A percentile compares a stretch with the other conserved stretches of the same genome.
Evolutionary conservation across 495 filamentous ascomycete genomes (phyloP).

Genomic region (Saxophila tyrrhenica): DNA sequence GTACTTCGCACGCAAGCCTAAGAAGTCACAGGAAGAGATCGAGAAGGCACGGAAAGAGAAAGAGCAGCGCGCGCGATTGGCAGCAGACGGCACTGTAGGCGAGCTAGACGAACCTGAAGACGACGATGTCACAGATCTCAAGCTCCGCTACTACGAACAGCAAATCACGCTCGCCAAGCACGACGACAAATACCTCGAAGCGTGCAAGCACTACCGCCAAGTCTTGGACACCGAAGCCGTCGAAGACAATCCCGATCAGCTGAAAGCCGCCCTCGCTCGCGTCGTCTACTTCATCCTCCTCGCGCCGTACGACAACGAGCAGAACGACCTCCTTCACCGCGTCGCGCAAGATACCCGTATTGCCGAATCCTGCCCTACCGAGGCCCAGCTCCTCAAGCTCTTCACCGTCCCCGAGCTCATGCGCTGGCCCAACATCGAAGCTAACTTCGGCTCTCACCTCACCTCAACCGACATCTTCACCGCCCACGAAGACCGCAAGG

Average conservation of each 20-base stretch:
- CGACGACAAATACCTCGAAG: slow-evolving; percentile 91
- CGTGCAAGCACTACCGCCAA: slow-evolving; percentile 92
- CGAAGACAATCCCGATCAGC: slow-evolving; percentile 72
- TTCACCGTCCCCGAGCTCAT: slow-evolving; percentile 96
- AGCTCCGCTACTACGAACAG: slow-evolving; percentile 91
- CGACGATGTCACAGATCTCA: slow-evolving; percentile 91
- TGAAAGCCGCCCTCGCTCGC: slow-evolving; percentile 74
- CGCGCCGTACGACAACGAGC: slow-evolving; percentile 94
- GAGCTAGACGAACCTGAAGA: slow-evolving; percentile 47
- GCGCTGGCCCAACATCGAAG: slow-evolving; percentile 88
- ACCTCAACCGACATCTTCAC: slow-evolving; percentile 79
- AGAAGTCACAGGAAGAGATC: slow-evolving; percentile 74
- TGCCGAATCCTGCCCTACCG: slow-evolving; percentile 50
- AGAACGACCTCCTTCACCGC: slow-evolving; percentile 92
- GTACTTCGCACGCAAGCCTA: slow-evolving; percentile 79
- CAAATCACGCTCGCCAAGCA: slow-evolving; percentile 92
- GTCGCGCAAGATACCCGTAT: slow-evolving; percentile 57
- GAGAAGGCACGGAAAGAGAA: slow-evolving; percentile 81
- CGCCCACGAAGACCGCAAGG: slow-evolving; percentile 27
- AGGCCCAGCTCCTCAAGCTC: slow-evolving; percentile 71
- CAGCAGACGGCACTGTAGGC: slow-evolving; percentile 56
- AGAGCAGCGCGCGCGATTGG: slow-evolving; percentile 50
- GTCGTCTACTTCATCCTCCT: slow-evolving; percentile 97
- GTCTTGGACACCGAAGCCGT: slow-evolving; percentile 92
- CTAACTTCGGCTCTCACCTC: slow-evolving; percentile 79